These are phyloP conservation scores for Danielozyma ontarioensis DNA, from an alignment of 805 yeast species.

Conservation along the genomic window DNA sequence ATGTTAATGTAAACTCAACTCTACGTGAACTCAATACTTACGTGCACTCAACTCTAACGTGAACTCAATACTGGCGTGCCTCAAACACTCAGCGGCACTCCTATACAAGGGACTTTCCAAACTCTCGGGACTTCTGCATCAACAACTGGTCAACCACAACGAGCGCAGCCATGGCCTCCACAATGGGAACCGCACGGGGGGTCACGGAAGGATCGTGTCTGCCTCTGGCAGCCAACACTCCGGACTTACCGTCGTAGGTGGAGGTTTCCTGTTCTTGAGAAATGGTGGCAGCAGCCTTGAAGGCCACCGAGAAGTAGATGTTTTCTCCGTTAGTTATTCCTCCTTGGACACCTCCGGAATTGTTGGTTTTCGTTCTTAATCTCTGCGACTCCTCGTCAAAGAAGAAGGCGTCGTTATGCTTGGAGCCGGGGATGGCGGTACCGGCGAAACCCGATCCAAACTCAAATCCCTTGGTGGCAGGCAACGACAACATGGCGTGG, in stretches of 20 bases:
- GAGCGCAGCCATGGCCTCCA: constrained; percentile 97
- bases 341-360: constrained; percentile 97
- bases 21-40: no score
- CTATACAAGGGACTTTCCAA: constrained; percentile 12
- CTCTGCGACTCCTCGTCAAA: constrained; percentile 53
- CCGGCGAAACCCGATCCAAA: constrained; percentile 96
- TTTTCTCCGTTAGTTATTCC: constrained; percentile 96
- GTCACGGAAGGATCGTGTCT: constrained; percentile 99
- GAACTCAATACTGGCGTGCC: no score
- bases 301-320: constrained; percentile 91
- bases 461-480: constrained; percentile 98
- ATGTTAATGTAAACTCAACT: no score
- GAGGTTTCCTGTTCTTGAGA: constrained; percentile 88
- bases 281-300: constrained; percentile 97
- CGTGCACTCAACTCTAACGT: no score
- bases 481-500: constrained; percentile 96
- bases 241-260: constrained; percentile 82
- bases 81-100: no score
- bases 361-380: constrained; percentile 83
- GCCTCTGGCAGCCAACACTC: constrained; percentile 91
- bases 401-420: constrained; percentile 87
- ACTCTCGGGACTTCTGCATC: constrained; percentile 80
- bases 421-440: constrained; percentile 82
- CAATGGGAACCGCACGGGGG: constrained; percentile 97
- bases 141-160: constrained; percentile 82